These are phyloP conservation scores for Allium fistulosum DNA, from an alignment of 106 monocot genomes.

Conservation along the genomic window DNA sequence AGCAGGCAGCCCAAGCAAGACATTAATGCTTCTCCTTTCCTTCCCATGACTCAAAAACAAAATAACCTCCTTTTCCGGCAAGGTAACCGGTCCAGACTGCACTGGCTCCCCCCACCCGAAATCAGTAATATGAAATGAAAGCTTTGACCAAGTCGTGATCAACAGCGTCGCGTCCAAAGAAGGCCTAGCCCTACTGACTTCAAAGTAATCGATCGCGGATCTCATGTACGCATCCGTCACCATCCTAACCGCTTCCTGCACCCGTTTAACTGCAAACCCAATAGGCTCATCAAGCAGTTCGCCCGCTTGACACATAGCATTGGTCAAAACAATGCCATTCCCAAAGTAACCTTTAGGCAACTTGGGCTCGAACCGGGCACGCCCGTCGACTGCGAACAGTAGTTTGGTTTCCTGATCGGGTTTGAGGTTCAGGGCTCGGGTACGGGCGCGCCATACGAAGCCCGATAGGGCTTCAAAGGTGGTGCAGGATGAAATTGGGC, in stretches of 20 bases:
- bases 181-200: conserved; percentile 56
- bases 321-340: conserved; percentile 79
- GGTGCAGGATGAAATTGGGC: conserved; percentile 27
- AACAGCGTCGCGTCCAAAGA: conserved; percentile 53
- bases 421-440: conserved; percentile 28
- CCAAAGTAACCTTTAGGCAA: conserved; percentile 76
- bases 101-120: conserved; percentile 86
- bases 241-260: conserved; percentile 53
- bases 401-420: conserved; percentile 64
- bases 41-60: conserved; percentile 74
- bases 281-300: conserved; percentile 44
- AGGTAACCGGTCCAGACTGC: conserved; percentile 63
- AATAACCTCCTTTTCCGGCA: conserved; percentile 84
- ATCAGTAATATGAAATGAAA: conserved; percentile 60
- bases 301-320: conserved; percentile 35
- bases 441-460: conserved; percentile 64
- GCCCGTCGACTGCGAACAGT: conserved; percentile 75
- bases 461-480: conserved; percentile 68
- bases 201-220: conserved; percentile 76
- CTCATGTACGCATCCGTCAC: conserved; percentile 66
- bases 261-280: conserved; percentile 33
- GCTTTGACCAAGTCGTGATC: conserved; percentile 72
- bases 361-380: conserved; percentile 51
- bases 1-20: conserved; percentile 67
- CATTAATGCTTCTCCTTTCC: conserved; percentile 78